Percentiles rank a stretch among this genome's conserved stretches.
Evolutionary conservation across 768 basidiomycete genomes (phyloP).

Genomic region (Lactarius hatsudake): DNA sequence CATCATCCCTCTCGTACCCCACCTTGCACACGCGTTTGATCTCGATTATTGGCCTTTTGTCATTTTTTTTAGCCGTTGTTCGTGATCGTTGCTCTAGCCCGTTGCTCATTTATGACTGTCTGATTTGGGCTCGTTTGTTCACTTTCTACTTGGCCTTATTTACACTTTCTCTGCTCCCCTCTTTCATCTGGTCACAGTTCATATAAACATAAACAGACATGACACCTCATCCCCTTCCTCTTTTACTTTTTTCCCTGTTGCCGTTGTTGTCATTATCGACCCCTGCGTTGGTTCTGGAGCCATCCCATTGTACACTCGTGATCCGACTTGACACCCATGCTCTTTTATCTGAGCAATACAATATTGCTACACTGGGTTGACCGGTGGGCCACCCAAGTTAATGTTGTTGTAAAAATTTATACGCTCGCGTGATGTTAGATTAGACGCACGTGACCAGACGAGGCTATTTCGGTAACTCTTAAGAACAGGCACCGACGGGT

Average conservation of each 20-base stretch:
- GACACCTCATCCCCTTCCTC: constrained; percentile 29
- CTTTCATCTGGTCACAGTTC: constrained; percentile 16
- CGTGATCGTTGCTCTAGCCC: constrained; percentile 3
- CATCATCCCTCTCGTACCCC: constrained; percentile 15
- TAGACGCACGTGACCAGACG: background rate
- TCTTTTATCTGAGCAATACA: constrained; percentile 20
- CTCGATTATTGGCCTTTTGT: background rate
- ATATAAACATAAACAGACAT: constrained; percentile 28
- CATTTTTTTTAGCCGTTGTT: background rate
- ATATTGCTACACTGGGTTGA: constrained; percentile 17
- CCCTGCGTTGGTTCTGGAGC: constrained; percentile 18
- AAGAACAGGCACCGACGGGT: background rate
- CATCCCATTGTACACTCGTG: constrained; percentile 19
- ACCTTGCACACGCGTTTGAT: constrained; percentile 14
- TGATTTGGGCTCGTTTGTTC: constrained; percentile 19
- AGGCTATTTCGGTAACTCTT: background rate
- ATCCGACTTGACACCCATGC: constrained; percentile 1
- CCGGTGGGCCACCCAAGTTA: constrained; percentile 18
- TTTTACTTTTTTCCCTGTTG: constrained; percentile 24
- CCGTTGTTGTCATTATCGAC: constrained; percentile 28
- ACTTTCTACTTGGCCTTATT: constrained; percentile 8
- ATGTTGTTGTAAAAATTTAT: constrained; percentile 22
- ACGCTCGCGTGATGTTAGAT: background rate
- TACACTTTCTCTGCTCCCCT: background rate
- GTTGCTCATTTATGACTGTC: constrained; percentile 20